phyloP scores from a whole-genome alignment of 441 rosid genomes.

The Gossypium schwendimanii region DNA sequence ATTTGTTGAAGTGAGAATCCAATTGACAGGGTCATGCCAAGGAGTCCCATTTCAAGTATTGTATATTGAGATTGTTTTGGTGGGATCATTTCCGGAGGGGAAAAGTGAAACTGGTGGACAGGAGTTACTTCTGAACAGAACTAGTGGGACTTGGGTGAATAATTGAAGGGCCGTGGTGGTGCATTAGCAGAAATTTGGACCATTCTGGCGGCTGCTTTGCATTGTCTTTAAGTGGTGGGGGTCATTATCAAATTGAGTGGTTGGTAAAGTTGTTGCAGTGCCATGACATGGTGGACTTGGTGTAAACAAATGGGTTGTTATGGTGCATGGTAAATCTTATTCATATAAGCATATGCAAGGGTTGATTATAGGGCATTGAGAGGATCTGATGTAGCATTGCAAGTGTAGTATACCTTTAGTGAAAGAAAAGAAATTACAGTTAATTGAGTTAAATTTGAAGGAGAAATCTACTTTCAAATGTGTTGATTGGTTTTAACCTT shows the following conservation, averaged over 20 bases:
- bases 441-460: background rate
- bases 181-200: background rate
- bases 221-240: background rate
- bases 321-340: background rate
- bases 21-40: conserved; percentile 11
- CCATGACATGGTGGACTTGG: background rate
- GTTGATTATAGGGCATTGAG: background rate
- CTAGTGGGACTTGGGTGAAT: conserved; percentile 14
- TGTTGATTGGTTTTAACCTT: background rate
- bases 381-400: background rate
- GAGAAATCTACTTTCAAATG: background rate
- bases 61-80: conserved; percentile 10
- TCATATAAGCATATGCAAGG: background rate
- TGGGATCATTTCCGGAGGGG: conserved; percentile 11
- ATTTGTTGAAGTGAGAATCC: conserved; percentile 9
- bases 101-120: background rate
- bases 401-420: background rate
- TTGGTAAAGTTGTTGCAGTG: background rate
- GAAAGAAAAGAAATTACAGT: background rate
- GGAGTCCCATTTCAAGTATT: background rate
- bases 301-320: background rate
- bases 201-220: background rate
- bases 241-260: background rate
- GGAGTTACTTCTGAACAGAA: background rate
- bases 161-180: conserved; percentile 3